Evolutionary conservation across 2,329 filamentous ascomycete genomes (phyloP).

Genomic region (Ascochyta koolunga): DNA sequence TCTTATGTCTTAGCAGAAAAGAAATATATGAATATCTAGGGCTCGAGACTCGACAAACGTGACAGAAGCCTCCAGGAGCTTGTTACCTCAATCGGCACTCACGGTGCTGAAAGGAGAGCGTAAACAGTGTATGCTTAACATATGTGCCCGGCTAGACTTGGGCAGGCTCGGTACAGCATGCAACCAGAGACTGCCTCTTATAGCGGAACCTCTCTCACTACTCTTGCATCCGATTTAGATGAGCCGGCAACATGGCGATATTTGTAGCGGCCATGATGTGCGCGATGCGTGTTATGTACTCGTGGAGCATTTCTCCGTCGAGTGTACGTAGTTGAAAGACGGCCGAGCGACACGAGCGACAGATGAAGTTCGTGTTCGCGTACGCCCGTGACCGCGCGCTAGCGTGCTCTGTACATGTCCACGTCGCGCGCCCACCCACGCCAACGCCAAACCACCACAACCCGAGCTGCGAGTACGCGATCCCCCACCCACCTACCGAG

Average conservation of each 20-base stretch:
- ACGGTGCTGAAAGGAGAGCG: too few species aligned
- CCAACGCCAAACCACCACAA: conserved; percentile 23
- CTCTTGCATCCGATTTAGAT: conserved; percentile 39
- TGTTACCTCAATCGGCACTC: too few species aligned
- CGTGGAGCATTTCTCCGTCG: not conserved
- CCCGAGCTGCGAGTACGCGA: conserved; percentile 37
- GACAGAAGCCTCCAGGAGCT: too few species aligned
- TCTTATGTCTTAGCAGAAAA: too few species aligned
- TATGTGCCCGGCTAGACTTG: conserved; percentile 5
- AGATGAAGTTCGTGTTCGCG: not conserved
- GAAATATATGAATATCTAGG: too few species aligned
- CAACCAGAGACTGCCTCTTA: conserved; percentile 13
- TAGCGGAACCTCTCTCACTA: conserved; percentile 7
- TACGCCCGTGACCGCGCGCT: conserved; percentile 29
- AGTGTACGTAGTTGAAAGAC: not conserved
- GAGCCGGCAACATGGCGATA: conserved; percentile 22
- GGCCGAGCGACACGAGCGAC: not conserved
- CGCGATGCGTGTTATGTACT: conserved; percentile 18
- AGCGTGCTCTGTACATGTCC: too few species aligned
- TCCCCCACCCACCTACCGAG: conserved; percentile 7
- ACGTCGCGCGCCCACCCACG: conserved; percentile 10
- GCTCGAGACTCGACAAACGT: too few species aligned
- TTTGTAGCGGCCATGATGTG: conserved; percentile 34
- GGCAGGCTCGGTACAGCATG: conserved; percentile 2
- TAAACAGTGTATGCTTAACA: too few species aligned